Evolutionary conservation across 1,284 basidiomycete species (phyloP).

Genomic region (Trichosporon sp.): DNA sequence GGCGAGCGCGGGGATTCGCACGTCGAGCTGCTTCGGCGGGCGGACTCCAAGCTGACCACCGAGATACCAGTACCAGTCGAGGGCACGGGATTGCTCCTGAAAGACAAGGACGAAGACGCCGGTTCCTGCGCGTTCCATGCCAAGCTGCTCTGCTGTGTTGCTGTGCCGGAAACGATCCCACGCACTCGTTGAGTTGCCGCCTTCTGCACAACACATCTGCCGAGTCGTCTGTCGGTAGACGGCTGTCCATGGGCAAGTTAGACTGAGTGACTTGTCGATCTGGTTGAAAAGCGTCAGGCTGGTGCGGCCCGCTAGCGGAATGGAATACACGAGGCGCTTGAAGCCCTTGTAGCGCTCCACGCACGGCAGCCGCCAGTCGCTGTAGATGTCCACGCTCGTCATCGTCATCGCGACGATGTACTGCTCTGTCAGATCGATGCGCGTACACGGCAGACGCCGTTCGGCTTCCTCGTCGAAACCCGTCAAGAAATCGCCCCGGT

Average conservation of each 20-base stretch:
- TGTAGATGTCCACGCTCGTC: slow-evolving; percentile 43
- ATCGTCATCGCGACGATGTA: slow-evolving; percentile 40
- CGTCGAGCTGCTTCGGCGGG: slow-evolving; percentile 35
- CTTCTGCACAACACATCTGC: background rate
- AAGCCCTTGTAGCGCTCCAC: slow-evolving; percentile 18
- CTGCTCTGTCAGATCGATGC: slow-evolving; percentile 39
- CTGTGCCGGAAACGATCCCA: slow-evolving; percentile 7
- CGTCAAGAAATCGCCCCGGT: slow-evolving; percentile 27
- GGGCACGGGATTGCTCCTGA: slow-evolving; percentile 34
- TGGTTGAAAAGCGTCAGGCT: slow-evolving; percentile 41
- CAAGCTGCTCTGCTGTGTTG: slow-evolving; percentile 9
- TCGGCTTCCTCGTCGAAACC: slow-evolving; percentile 36
- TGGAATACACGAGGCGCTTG: slow-evolving; percentile 39
- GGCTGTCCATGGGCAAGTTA: slow-evolving; percentile 15
- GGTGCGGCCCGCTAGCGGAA: slow-evolving; percentile 35
- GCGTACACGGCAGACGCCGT: slow-evolving; percentile 36
- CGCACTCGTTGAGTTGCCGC: background rate
- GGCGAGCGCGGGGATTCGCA: slow-evolving; percentile 32
- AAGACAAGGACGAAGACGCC: slow-evolving; percentile 41
- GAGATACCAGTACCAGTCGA: slow-evolving; percentile 48
- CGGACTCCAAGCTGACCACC: slow-evolving; percentile 38
- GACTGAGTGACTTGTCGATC: slow-evolving; percentile 37
- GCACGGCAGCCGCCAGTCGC: slow-evolving; percentile 26
- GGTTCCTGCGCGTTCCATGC: slow-evolving; percentile 6
- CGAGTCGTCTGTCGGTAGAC: slow-evolving; percentile 12